A percentile compares a stretch with the other conserved stretches of the same genome.
These are phyloP conservation scores for Artemisia tridentata DNA, from an alignment of 129 eudicot genomes.

Conservation along the genomic window DNA sequence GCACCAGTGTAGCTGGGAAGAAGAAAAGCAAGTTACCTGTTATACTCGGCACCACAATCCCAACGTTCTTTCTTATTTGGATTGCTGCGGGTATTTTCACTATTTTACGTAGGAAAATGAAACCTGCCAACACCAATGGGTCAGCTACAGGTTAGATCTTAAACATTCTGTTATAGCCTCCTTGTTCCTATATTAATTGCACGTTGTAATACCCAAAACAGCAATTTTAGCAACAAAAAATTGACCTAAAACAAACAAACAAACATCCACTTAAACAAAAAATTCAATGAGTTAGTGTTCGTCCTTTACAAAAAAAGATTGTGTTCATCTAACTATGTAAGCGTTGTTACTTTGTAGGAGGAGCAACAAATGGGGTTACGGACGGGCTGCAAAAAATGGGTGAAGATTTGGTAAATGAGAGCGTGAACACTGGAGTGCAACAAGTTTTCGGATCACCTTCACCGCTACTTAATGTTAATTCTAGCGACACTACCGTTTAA, in stretches of 20 bases:
- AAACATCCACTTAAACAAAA: no score
- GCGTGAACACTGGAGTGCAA: constrained; percentile 6
- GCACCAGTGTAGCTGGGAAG: constrained; percentile 12
- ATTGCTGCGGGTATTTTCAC: constrained; percentile 23
- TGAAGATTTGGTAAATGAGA: constrained; percentile 22
- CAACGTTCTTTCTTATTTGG: constrained; percentile 40
- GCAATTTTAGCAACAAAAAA: no score
- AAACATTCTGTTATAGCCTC: not conserved
- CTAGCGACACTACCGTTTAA: constrained; percentile 17
- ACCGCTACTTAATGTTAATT: constrained; percentile 20
- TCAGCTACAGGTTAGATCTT: constrained; percentile 34
- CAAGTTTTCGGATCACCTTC: constrained; percentile 33
- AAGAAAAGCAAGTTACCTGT: constrained; percentile 33
- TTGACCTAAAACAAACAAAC: no score
- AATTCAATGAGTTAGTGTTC: no score
- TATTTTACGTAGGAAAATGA: constrained; percentile 25
- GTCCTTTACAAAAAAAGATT: not conserved
- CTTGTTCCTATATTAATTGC: not conserved
- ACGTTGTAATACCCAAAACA: no score
- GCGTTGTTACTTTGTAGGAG: not conserved
- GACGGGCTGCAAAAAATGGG: constrained; percentile 13
- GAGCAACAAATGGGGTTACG: constrained; percentile 10
- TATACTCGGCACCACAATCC: constrained; percentile 46
- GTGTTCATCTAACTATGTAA: not conserved
- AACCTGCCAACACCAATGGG: constrained; percentile 7